A percentile compares a stretch with the other conserved stretches of the same genome.
These are phyloP conservation scores for Pichia sp. DNA, from an alignment of 1,139 yeast species.

Conservation along the genomic window DNA sequence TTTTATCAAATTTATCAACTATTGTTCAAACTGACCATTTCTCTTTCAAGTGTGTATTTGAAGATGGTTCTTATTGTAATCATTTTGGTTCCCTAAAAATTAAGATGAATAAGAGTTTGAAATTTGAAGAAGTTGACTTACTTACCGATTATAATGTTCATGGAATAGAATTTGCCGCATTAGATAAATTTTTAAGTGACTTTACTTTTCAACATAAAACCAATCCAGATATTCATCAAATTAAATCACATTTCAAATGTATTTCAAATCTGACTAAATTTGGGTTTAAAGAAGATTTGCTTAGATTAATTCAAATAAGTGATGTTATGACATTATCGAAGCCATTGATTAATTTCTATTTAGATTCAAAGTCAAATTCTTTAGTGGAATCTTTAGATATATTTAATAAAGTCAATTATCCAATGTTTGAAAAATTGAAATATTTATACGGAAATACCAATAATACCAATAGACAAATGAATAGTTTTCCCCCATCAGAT, in stretches of 20 bases:
- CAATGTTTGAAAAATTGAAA: background rate
- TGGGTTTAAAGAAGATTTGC: conserved; percentile 60
- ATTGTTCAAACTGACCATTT: conserved; percentile 57
- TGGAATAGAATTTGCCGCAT: conserved; percentile 38
- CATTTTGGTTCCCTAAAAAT: conserved; percentile 55
- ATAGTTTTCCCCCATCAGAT: too few relatives aligned
- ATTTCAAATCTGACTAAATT: conserved; percentile 41
- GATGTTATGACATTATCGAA: conserved; percentile 70
- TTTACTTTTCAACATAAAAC: conserved; percentile 11
- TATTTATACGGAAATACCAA: background rate
- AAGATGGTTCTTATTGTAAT: conserved; percentile 66
- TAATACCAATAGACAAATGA: too few relatives aligned
- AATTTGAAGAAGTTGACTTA: conserved; percentile 69
- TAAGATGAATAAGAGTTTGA: conserved; percentile 53
- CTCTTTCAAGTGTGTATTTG: conserved; percentile 48
- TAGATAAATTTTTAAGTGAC: conserved; percentile 24
- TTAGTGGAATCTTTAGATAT: conserved; percentile 57
- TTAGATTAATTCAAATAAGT: conserved; percentile 66
- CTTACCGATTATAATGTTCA: conserved; percentile 35
- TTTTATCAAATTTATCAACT: conserved; percentile 59
- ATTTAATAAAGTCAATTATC: conserved; percentile 32
- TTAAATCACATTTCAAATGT: conserved; percentile 33
- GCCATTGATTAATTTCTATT: conserved; percentile 56
- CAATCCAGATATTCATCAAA: conserved; percentile 15
- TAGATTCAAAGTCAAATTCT: conserved; percentile 39